Conservation (phyloP, 257 asterid genomes). For the Leonotis leonurus region DNA sequence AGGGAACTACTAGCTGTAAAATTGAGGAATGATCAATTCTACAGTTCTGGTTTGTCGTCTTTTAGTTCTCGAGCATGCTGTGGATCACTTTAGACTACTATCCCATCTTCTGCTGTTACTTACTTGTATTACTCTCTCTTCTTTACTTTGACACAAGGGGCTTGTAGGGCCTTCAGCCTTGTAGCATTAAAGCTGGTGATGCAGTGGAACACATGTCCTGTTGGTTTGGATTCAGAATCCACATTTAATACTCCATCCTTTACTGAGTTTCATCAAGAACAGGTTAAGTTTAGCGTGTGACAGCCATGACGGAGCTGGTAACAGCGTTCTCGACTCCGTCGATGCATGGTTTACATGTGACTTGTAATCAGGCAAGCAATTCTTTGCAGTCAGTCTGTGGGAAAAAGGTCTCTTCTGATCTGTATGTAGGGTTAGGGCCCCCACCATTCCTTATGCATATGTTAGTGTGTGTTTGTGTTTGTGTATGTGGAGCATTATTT, state of each 20-base stretch:
- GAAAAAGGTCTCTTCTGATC: background rate
- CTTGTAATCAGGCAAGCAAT: background rate
- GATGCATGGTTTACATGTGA: slow-evolving; percentile 7
- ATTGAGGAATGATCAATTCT: background rate
- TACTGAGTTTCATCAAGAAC: background rate
- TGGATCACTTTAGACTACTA: background rate
- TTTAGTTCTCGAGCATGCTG: background rate
- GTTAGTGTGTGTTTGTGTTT: background rate
- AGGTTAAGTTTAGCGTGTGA: background rate
- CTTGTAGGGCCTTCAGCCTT: slow-evolving; percentile 4
- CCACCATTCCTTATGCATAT: background rate
- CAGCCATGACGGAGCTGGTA: background rate
- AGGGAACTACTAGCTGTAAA: background rate
- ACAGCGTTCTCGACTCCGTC: background rate
- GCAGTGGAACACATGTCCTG: slow-evolving; percentile 11
- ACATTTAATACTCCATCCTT: background rate
- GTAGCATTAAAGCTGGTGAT: slow-evolving; percentile 4
- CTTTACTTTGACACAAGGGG: background rate
- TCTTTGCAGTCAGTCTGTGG: background rate
- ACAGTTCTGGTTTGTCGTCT: background rate
- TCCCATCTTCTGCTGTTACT: background rate
- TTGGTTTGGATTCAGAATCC: background rate
- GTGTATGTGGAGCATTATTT: background rate
- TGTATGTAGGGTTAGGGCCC: slow-evolving; percentile 1
- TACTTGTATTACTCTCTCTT: background rate